Evolutionary conservation across 257 asterid species (phyloP).

Genomic region (Misopates orontium): DNA sequence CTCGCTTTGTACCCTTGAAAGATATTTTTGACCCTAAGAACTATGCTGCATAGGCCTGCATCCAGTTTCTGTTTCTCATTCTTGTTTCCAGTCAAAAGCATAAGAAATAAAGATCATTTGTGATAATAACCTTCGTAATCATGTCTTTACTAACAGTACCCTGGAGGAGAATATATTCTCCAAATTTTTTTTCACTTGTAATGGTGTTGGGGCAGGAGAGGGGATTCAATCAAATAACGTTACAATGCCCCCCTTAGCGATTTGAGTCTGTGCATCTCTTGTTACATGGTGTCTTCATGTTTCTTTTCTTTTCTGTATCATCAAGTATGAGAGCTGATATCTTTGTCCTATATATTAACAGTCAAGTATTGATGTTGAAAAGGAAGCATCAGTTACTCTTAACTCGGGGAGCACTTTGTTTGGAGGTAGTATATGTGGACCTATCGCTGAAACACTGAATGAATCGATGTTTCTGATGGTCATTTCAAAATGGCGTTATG

Average conservation of each 20-base stretch:
- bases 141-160: too few species aligned
- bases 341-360: constrained; percentile 39
- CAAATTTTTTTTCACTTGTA: background rate
- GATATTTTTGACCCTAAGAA: background rate
- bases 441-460: constrained; percentile 82
- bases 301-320: constrained; percentile 2
- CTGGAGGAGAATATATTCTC: too few species aligned
- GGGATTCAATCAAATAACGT: too few species aligned
- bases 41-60: constrained; percentile 4
- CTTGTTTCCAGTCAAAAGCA: constrained; percentile 3
- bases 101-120: background rate
- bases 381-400: constrained; percentile 39
- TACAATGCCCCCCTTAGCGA: background rate
- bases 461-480: constrained; percentile 84
- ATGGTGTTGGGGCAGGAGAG: background rate
- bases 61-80: background rate
- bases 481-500: constrained; percentile 78
- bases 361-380: constrained; percentile 49
- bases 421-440: constrained; percentile 85
- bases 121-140: background rate
- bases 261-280: constrained; percentile 13
- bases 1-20: constrained; percentile 7
- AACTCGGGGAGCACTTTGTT: constrained; percentile 40
- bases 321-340: constrained; percentile 23
- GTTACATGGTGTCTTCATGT: constrained; percentile 16